Evolutionary conservation across 2,329 filamentous ascomycete genomes (phyloP).

Genomic region (Verticillium klebahnii): DNA sequence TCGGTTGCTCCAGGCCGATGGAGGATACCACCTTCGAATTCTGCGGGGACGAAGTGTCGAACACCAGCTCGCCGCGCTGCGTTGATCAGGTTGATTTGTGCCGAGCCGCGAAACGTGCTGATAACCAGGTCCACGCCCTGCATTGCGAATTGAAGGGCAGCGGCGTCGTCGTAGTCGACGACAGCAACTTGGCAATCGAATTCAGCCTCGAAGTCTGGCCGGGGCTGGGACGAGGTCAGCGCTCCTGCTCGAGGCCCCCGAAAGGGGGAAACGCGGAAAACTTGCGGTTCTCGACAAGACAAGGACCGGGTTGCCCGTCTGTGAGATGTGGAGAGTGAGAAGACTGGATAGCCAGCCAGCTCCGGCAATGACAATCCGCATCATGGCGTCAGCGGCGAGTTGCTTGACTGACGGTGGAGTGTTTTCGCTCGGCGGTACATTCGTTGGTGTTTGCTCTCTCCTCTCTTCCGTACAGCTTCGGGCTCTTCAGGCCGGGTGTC

Average conservation of each 20-base stretch:
- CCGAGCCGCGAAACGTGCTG: conserved; percentile 63
- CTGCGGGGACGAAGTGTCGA: conserved; percentile 66
- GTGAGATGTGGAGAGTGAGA: conserved; percentile 50
- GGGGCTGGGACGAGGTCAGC: conserved; percentile 34
- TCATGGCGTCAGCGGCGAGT: conserved; percentile 24
- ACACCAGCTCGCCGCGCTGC: conserved; percentile 63
- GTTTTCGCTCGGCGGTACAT: background rate
- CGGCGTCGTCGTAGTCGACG: conserved; percentile 60
- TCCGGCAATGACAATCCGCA: conserved; percentile 45
- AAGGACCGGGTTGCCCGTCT: conserved; percentile 63
- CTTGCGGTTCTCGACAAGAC: conserved; percentile 63
- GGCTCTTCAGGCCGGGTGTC: background rate
- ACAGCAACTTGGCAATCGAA: conserved; percentile 61
- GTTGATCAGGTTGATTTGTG: conserved; percentile 68
- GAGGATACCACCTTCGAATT: conserved; percentile 64
- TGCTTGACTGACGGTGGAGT: background rate
- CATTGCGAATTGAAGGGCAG: conserved; percentile 60
- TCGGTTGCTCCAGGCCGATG: conserved; percentile 48
- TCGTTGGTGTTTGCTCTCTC: background rate
- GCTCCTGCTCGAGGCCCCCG: background rate
- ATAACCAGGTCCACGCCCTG: conserved; percentile 70
- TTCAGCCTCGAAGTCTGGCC: conserved; percentile 45
- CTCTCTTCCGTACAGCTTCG: background rate
- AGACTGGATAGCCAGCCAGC: conserved; percentile 40
- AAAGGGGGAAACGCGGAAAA: background rate